Base-by-base conservation (phyloP, 2,329 filamentous ascomycete genomes). In the Alternaria incomplexa region DNA sequence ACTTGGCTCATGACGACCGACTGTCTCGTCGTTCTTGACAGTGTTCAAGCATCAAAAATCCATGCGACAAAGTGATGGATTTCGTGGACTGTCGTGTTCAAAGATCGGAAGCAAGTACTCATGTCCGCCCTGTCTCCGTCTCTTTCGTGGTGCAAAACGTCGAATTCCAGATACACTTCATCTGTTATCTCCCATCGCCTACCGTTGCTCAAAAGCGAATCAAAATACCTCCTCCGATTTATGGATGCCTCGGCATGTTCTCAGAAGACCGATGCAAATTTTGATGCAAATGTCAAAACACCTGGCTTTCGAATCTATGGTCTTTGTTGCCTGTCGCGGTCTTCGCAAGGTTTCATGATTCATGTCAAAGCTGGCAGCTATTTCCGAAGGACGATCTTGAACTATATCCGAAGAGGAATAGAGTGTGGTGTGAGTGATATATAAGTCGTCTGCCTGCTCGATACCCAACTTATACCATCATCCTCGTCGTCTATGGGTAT, bases 151-250 rank as follows among this genome's bases (percentile, higher is more conserved):
- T n/a, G 0, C 0, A 7, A n/a, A 36, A 36, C 0, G 4, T 36
- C 15, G 1, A 0, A n/a, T 36, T 0, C 1, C 32, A 0, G 0
- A 36, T 2, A 36, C 32, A 36, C 32, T n/a, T 0, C 4, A 36
- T 36, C 13, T 7, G 15, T 36, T 36, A 4, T 36, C 13, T n/a
- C 32, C 32, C 7, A 36, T n/a, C 13, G 3, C 32, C 0, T 36
- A 9, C 13, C 7, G 32, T 40, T 40, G 36, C 36, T 17, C 8
- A 40, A 40, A 40, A 40, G 36, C 9, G 36, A 9, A 40, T 40
- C 0, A 1, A n/a, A 40, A 40, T 40, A 40, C 32, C 32, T 40
- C 15, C 7, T n/a, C 15, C 32, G 32, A 3, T n/a, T 5, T 40
- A n/a, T 40, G 4, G 4, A 1, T n/a, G 32, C 15, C 4, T n/a